Evolutionary conservation across 257 asterid species (phyloP), one percentile per base, ranked within the genome.

Genomic region (Forsythia suspensa): DNA sequence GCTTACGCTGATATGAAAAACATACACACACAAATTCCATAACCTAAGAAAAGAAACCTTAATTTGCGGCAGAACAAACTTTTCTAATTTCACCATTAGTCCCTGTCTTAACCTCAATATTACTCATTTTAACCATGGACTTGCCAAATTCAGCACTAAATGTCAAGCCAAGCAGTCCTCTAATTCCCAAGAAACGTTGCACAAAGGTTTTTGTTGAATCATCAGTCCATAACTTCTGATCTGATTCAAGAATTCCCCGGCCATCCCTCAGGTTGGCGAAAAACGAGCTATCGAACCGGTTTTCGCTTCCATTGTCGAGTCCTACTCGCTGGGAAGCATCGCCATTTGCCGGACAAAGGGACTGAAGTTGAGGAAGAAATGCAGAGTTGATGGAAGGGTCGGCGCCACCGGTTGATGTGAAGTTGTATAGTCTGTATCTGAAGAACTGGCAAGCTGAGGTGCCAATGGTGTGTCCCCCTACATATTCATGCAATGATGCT

Each of bases 71-170:
- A 9, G 98, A 91, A 81, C 99, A 95, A 73, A 95, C 89, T 80
- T 84, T 88, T 44, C 97, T 97, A 76, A 95, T 91, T 75, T 95
- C 96, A 1, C 99, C 95, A n/a, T 73, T 68, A 12, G 44, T 72
- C 68, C 94, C 97, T 0, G 94, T 89, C 80, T 90, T 91, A 36
- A 95, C 91, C 21, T 86, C 92, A 2, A 91, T 75, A 24, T 91
- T 93, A 18, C 98, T 89, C 99, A 95, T 95, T 79, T 89, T 93
- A 57, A 93, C 94, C 99, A 95, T 93, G 4, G 99, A 89, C 70
- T 68, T 82, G 3, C 93, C 90, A 18, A 95, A 95, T 61, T 95
- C 95, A 0, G 81, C 73, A 57, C 41, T 82, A 39, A 93, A 93
- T 13, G 86, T 87, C 80, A 92, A 78, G 0, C 99, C 99, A 18